Evolutionary conservation across 192 early-diverging fungal genomes (phyloP).

Genomic region (Podila minutissima): DNA sequence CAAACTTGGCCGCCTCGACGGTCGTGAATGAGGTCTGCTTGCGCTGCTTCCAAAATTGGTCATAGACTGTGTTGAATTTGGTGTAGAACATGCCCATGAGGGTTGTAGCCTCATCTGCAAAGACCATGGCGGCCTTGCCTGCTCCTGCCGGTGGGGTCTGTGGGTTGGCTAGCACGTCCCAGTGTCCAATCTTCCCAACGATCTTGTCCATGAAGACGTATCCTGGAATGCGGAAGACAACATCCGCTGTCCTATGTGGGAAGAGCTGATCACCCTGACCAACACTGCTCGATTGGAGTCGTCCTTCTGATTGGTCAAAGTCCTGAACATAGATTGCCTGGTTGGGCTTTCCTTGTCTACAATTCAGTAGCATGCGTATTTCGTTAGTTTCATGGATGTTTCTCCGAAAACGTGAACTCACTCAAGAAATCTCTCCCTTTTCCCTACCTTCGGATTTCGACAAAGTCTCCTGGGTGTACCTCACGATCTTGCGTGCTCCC

Average conservation of each 20-base stretch:
- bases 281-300: slow-evolving; percentile 29
- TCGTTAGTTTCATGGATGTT: not conserved
- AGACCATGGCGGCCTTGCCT: slow-evolving; percentile 27
- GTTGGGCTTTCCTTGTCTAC: slow-evolving; percentile 9
- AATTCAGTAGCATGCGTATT: not conserved
- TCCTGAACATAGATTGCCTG: slow-evolving; percentile 16
- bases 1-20: slow-evolving; percentile 43
- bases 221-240: slow-evolving; percentile 57
- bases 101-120: slow-evolving; percentile 37
- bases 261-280: slow-evolving; percentile 18
- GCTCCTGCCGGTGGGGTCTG: slow-evolving; percentile 1
- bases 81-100: slow-evolving; percentile 48
- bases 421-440: not conserved
- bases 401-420: not conserved
- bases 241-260: slow-evolving; percentile 48
- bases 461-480: slow-evolving; percentile 41
- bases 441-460: slow-evolving; percentile 33
- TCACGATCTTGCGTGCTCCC: slow-evolving; percentile 28
- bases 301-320: slow-evolving; percentile 38
- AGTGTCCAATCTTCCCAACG: slow-evolving; percentile 1
- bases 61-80: slow-evolving; percentile 46
- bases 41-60: slow-evolving; percentile 44
- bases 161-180: slow-evolving; percentile 17
- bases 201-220: slow-evolving; percentile 24
- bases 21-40: slow-evolving; percentile 17